A percentile compares a stretch with the other conserved stretches of the same genome.
Conservation (phyloP, 2,329 filamentous ascomycete species). For the Penicillium sp. region DNA sequence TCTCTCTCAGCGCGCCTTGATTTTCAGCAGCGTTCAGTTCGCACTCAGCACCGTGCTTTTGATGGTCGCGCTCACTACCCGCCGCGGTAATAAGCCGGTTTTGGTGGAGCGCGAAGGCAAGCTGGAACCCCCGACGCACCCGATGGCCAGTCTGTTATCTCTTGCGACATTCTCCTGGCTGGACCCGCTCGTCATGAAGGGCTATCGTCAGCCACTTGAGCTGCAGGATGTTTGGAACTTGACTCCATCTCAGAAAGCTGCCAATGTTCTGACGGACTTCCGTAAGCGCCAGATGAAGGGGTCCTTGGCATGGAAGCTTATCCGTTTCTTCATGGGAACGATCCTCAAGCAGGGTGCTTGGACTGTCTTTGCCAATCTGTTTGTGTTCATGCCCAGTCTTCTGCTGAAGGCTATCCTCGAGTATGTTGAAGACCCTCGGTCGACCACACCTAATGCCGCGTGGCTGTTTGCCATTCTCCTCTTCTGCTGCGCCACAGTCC, state of each 20-base stretch:
- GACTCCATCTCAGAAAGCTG: constrained; percentile 83
- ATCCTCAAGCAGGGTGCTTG: constrained; percentile 77
- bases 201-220: constrained; percentile 82
- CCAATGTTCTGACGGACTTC: constrained; percentile 76
- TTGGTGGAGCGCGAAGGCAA: constrained; percentile 85
- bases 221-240: constrained; percentile 91
- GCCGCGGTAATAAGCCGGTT: constrained; percentile 90
- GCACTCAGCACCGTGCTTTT: constrained; percentile 72
- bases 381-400: constrained; percentile 89
- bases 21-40: constrained; percentile 74
- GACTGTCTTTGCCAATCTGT: constrained; percentile 76
- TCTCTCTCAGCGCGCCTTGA: constrained; percentile 61
- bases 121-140: constrained; percentile 83
- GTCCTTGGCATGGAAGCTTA: constrained; percentile 74
- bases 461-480: constrained; percentile 95
- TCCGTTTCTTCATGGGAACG: constrained; percentile 78
- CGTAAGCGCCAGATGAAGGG: constrained; percentile 82
- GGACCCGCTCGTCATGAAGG: constrained; percentile 83
- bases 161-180: constrained; percentile 88
- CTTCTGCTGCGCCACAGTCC: constrained; percentile 77
- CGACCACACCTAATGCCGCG: constrained; percentile 78
- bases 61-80: constrained; percentile 73
- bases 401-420: constrained; percentile 88
- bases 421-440: constrained; percentile 82
- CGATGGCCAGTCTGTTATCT: constrained; percentile 84